Evolutionary conservation across 179 eudicot genomes (phyloP).

Genomic region (Silene vulgaris): DNA sequence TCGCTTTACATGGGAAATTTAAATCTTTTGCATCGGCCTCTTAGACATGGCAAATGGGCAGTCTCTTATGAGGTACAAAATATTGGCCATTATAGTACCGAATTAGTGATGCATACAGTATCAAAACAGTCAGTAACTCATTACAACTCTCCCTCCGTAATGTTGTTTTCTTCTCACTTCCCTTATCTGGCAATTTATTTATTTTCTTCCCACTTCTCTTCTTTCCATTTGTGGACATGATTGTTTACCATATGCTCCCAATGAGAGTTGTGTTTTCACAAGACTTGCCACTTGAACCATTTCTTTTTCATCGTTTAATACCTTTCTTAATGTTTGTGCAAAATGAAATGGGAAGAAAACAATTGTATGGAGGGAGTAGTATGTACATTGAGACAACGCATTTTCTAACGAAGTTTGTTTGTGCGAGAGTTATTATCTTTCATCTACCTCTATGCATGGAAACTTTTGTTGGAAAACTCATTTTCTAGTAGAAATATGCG

Average conservation of each 20-base stretch:
- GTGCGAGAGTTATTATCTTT: background rate
- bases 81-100: background rate
- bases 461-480: background rate
- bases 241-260: too few relatives aligned
- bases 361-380: background rate
- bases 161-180: too few relatives aligned
- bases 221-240: too few relatives aligned
- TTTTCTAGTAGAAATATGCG: background rate
- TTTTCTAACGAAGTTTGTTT: background rate
- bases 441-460: constrained; percentile 1
- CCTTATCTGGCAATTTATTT: too few relatives aligned
- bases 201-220: too few relatives aligned
- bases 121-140: background rate
- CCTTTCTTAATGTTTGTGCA: too few relatives aligned
- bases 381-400: background rate
- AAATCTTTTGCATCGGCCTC: constrained; percentile 84
- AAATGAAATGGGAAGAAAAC: too few relatives aligned
- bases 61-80: constrained; percentile 72
- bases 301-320: too few relatives aligned
- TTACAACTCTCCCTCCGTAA: too few relatives aligned
- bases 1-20: constrained; percentile 93
- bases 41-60: constrained; percentile 95
- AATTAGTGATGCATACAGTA: background rate
- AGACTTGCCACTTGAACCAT: too few relatives aligned
- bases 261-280: too few relatives aligned